Base-by-base conservation (phyloP, 148 eudicot genomes). In the Chenopodium album region DNA sequence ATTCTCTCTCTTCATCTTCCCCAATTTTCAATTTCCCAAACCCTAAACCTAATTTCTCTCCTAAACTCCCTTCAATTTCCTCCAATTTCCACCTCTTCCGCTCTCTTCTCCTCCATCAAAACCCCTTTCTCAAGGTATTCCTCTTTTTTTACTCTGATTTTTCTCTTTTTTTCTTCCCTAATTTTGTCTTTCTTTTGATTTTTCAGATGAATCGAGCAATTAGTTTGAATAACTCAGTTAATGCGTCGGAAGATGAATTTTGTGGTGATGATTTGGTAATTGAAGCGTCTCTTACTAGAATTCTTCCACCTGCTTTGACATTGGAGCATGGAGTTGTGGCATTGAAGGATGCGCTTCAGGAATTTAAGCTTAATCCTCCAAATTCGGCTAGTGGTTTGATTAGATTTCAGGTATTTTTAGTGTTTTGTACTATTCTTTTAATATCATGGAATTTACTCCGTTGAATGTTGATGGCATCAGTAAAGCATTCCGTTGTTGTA, bases 221-320 rank as follows among this genome's bases (percentile, higher is more conserved):
- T 48, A 73, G 73, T 76, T 75, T 48, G 65, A 76, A n/a, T 68
- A 63, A 59, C 23, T 54, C 60, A 1, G 82, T 26, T 59, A 44
- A 8, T 16, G 78, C 77, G 12, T 37, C 82, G 80, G 90, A 80
- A 76, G 80, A 76, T 52, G 90, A 88, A 46, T 84, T 82, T 9
- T 29, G n/a, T 20, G 89, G 78, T 73, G 88, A 80, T 52, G 88
- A 87, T 76, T 82, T 88, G 78, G 76, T 84, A 76, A 78, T 91
- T 23, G 88, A 88, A 56, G 86, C 90, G 64, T 92, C 95, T 89
- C 84, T 94, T 87, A 90, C 89, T 11, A 88, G 89, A 69, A 85
- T 83, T 22, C 89, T 96, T 82, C 88, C 93, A 1, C 98, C 98
- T 67, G 98, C 90, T 14, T 85, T 96, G 86, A 92, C 93, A 16